Conservation (phyloP, 1,284 basidiomycete species). For the Cutaneotrichosporon sp. region DNA sequence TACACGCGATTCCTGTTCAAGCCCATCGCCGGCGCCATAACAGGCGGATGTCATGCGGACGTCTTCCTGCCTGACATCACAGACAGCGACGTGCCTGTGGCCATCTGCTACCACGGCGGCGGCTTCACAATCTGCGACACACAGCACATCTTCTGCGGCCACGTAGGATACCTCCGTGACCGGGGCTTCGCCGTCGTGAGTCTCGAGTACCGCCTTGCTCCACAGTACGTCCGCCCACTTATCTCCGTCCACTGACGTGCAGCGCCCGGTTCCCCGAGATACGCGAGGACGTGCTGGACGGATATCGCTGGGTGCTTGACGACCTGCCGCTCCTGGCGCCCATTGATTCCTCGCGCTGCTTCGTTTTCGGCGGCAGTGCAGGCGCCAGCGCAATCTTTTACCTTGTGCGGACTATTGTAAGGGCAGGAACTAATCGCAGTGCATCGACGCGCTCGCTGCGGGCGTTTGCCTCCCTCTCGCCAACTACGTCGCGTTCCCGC, state of each 20-base stretch:
- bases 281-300: conserved; percentile 5
- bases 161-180: background rate
- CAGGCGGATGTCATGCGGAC: conserved; percentile 6
- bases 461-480: background rate
- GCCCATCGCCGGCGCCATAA: background rate
- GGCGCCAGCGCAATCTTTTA: background rate
- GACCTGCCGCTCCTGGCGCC: background rate
- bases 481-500: conserved; percentile 1
- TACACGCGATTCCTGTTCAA: conserved; percentile 7
- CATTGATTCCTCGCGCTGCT: conserved; percentile 1
- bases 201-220: conserved; percentile 2
- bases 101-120: conserved; percentile 4
- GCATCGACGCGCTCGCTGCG: background rate
- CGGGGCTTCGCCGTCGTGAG: conserved; percentile 1
- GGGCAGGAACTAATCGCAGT: background rate
- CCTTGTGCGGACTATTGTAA: background rate
- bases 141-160: conserved; percentile 1
- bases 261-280: conserved; percentile 5
- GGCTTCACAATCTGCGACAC: conserved; percentile 2
- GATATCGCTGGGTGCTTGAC: conserved; percentile 1
- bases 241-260: background rate
- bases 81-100: background rate
- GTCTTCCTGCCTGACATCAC: background rate
- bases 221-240: background rate
- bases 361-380: conserved; percentile 3